Evolutionary conservation across 176 grass and related monocot genomes (phyloP), one percentile per base, ranked within the genome.

Genomic region (Eleusine coracana): DNA sequence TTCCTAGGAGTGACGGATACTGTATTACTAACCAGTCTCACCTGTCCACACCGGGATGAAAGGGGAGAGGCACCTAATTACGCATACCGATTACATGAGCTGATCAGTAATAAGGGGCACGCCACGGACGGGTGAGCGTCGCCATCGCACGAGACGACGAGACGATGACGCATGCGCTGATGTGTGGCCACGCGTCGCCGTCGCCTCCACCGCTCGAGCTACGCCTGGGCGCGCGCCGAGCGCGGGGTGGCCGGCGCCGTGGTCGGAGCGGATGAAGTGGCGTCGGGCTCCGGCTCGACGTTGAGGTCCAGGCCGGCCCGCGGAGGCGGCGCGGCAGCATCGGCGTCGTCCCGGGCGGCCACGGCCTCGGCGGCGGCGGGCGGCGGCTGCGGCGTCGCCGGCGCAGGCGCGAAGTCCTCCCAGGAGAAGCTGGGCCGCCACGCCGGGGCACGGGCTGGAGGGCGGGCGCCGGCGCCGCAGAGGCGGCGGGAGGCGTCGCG

Each of bases 361-460:
- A 70, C 84, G 55, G 39, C 65, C 82, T 89, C 80, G 80, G 68
- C 90, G 73, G 50, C 81, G 52, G 18, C 29, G 5, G 1, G 75
- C 60, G 18, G 56, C 31, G 20, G 49, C 15, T 10, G 0, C 17
- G 25, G 34, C 21, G 41, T 9, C 29, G 14, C 37, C 3, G 46
- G 31, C 18, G 42, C 74, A 3, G 74, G 2, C 15, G 78, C 72
- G 85, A 94, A 97, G 74, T 97, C 94, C 88, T 97, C 94, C 78
- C 58, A 77, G 66, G 91, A 86, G 79, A 97, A 97, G 68, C 89
- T 87, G 34, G 94, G 94, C 0, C 73, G 82, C 94, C 91, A 97
- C 67, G 77, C 73, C 46, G 87, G 46, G 0, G 78, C 80, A 31
- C 79, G 66, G 16, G 44, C 44, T 28, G 56, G 29, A 0, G 83